Evolutionary conservation across 2,329 filamentous ascomycete species (phyloP), one percentile per base, ranked within the genome.

Genomic region (Triangularia setosa): DNA sequence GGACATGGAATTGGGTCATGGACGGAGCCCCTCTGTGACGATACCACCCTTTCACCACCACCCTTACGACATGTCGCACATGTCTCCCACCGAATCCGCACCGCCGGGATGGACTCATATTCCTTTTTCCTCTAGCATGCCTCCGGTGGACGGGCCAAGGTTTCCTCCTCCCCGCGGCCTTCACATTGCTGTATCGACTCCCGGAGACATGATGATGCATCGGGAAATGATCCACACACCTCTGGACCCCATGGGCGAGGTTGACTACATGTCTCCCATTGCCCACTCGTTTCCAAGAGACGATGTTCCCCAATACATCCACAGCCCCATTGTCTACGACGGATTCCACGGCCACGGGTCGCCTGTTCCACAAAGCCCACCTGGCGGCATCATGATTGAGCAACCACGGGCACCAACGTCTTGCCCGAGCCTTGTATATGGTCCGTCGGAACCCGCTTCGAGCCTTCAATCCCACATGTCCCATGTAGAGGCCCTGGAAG

Each of bases 351-450:
- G 76, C 69, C 82, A 86, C 63, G 80, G 76, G 69, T 86, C 85
- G 2, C 80, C 82, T 1, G 78, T 83, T 2, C 79, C 84, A 16
- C 84, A 84, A 63, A 87, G 84, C 70, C 84, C 86, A 7, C 80
- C 81, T 5, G 77, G 80, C 9, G 80, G 79, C 64, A 81, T 87
- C 67, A 81, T 87, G 73, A 79, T 86, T 67, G 84, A 85, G 64
- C 83, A 84, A 67, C 76, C 79, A 62, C 80, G 83, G 68, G 82
- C 81, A 14, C 83, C 84, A 48, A 85, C 83, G 4, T 86, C 86
- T 14, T 88, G 83, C 70, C 85, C 85, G n/a, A 81, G 85, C 67
- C 80, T 87, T 40, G 81, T 83, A 67, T 88, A 87, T 69, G 79
- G 83, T n/a, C 80, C 83, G 7, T 87, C 85, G 4, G 86, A 88